Base-by-base conservation (phyloP, 306 rosid genomes). In the Sindora glabra region DNA sequence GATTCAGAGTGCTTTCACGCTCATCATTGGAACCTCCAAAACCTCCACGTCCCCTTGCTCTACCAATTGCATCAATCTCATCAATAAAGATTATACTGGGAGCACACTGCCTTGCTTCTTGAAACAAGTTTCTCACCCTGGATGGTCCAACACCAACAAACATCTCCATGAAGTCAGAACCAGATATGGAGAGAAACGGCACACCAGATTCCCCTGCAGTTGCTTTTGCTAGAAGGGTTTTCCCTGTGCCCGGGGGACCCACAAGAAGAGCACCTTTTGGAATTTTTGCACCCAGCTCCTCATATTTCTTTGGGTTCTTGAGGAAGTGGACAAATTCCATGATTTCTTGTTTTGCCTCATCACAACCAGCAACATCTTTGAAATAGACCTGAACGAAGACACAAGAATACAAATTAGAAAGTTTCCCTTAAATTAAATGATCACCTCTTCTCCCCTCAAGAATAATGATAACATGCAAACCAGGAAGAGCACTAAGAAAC, bases 81-180 rank as follows among this genome's bases (percentile, higher is more conserved):
- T 82, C 88, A 41, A 82, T 82, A 66, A 82, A 82, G 26, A 82
- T 51, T 37, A 82, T 82, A 69, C 88, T 82, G 16, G 88, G 88
- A 72, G 88, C 79, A 69, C 88, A 82, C 27, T 82, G 85, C 64
- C 88, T 65, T 37, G 88, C 88, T 58, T 82, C 88, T 63, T 82
- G 88, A 67, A 82, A 82, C 62, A 82, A 75, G 69, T 82, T 82
- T 75, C 88, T 75, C 29, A 82, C 88, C 71, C 88, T 75, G 27
- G 88, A 82, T 1, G 88, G 82, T 52, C 88, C 88, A 65, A 82
- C 88, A 10, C 88, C 88, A 15, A 82, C 88, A 70, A 82, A 82
- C 88, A 82, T 82, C 68, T 82, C 88, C 85, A 82, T 69, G 68
- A 82, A 82, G 54, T 82, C 85, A 8, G 88, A 82, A 46, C 88